Percentiles rank a stretch among this genome's conserved stretches.
These are phyloP conservation scores for Oryza meridionalis DNA, from an alignment of 176 grass and related monocot species.

Conservation along the genomic window DNA sequence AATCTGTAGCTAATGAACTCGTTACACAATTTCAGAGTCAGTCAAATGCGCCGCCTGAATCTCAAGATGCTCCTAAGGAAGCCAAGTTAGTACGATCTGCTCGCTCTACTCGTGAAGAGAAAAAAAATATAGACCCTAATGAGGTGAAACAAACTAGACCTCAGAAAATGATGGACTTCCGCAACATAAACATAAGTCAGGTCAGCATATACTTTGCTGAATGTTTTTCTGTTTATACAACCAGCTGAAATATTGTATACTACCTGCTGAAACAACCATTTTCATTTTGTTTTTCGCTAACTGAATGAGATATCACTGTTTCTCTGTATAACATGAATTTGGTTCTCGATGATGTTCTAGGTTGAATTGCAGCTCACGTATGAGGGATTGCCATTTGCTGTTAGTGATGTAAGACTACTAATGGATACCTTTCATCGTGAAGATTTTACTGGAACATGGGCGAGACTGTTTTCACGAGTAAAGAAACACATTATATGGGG, in stretches of 20 bases:
- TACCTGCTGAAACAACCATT: constrained; percentile 33
- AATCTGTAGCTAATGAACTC: constrained; percentile 91
- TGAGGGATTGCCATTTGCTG: constrained; percentile 79
- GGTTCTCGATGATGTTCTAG: constrained; percentile 53
- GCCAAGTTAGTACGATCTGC: constrained; percentile 54
- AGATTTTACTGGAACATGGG: constrained; percentile 93
- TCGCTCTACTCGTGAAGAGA: constrained; percentile 69
- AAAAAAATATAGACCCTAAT: constrained; percentile 67
- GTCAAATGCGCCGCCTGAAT: constrained; percentile 55
- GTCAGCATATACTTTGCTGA: constrained; percentile 50
- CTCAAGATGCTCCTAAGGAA: constrained; percentile 59
- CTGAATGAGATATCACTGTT: constrained; percentile 27
- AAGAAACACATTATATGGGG: constrained; percentile 98
- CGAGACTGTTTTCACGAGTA: constrained; percentile 85
- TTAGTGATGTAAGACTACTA: constrained; percentile 88
- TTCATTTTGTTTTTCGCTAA: constrained; percentile 30
- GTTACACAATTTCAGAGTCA: constrained; percentile 72
- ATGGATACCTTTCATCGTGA: constrained; percentile 99
- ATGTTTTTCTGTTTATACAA: constrained; percentile 33
- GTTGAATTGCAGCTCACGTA: constrained; percentile 97
- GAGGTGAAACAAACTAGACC: constrained; percentile 79
- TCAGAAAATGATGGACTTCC: constrained; percentile 89
- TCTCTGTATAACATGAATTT: constrained; percentile 27
- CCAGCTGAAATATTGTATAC: constrained; percentile 21
- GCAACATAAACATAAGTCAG: constrained; percentile 96